Evolutionary conservation across 2,329 filamentous ascomycete genomes (phyloP).

Genomic region (Trichoderma endophyticum): DNA sequence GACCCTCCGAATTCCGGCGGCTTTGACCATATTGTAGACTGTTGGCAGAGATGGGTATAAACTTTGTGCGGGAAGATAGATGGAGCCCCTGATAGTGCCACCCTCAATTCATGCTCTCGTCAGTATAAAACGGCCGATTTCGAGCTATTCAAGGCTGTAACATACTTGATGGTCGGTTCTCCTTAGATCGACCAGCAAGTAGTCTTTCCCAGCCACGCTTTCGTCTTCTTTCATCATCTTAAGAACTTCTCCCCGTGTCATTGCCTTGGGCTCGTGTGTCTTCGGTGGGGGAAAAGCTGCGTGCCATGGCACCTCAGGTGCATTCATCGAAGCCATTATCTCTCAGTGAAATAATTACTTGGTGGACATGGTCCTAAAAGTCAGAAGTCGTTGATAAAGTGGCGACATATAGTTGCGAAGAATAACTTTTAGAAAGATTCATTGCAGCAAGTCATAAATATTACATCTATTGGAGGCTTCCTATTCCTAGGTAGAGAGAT

Average conservation of each 20-base stretch:
- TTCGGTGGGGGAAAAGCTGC: neutral
- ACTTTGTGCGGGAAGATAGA: slow-evolving; percentile 51
- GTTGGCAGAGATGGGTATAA: slow-evolving; percentile 42
- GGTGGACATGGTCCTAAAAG: neutral
- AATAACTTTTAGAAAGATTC: neutral
- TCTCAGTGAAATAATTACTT: neutral
- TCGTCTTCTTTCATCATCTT: neutral
- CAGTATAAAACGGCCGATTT: neutral
- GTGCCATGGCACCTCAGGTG: neutral
- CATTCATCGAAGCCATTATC: neutral
- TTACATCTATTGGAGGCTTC: neutral
- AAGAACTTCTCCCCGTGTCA: neutral
- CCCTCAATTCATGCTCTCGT: slow-evolving; percentile 39
- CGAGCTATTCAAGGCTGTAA: neutral
- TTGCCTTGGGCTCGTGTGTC: neutral
- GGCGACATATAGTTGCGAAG: neutral
- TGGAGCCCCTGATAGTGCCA: slow-evolving; percentile 52
- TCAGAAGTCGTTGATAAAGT: neutral
- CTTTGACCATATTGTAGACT: slow-evolving; percentile 42
- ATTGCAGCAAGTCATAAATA: neutral
- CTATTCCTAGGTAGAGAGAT: neutral
- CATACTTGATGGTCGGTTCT: neutral
- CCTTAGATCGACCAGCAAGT: neutral
- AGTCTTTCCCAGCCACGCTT: neutral
- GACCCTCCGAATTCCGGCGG: slow-evolving; percentile 38